These are phyloP conservation scores for Sarocladiaceae sp. DNA, from an alignment of 2,329 filamentous ascomycete species.

Conservation along the genomic window DNA sequence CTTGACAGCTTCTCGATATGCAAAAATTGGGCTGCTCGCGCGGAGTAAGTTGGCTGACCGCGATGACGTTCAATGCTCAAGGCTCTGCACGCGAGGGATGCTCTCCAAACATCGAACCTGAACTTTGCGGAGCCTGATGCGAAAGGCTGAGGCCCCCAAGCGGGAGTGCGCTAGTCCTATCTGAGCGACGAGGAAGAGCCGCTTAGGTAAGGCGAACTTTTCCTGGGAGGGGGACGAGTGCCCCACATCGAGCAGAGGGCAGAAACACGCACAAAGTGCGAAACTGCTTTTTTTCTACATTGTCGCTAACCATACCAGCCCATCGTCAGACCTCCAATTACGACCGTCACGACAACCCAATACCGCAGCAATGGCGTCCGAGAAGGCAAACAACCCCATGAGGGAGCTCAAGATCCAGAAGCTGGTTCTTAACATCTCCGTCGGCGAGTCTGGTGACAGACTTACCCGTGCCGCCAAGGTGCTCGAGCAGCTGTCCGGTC, in stretches of 20 bases:
- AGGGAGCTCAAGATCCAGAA: constrained; percentile 99
- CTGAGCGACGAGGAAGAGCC: neutral
- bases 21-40: constrained; percentile 37
- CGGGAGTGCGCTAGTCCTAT: constrained; percentile 20
- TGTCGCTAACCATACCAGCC: constrained; percentile 7
- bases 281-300: constrained; percentile 6
- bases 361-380: constrained; percentile 48
- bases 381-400: constrained; percentile 97
- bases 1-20: constrained; percentile 25
- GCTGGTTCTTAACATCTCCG: constrained; percentile 98
- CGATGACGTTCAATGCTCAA: constrained; percentile 34
- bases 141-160: constrained; percentile 24
- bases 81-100: constrained; percentile 36
- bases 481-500: constrained; percentile 98
- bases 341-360: constrained; percentile 17
- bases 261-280: constrained; percentile 11
- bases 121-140: constrained; percentile 40
- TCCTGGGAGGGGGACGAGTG: neutral
- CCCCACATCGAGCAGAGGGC: constrained; percentile 5
- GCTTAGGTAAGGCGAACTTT: constrained; percentile 1
- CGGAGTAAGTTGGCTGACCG: constrained; percentile 33
- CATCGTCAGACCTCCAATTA: constrained; percentile 17
- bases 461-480: constrained; percentile 99
- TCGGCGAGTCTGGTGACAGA: constrained; percentile 99
- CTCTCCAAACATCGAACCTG: constrained; percentile 16